Evolutionary conservation across 176 grass and related monocot genomes (phyloP).

Genomic region (Oryza rufipogon): DNA sequence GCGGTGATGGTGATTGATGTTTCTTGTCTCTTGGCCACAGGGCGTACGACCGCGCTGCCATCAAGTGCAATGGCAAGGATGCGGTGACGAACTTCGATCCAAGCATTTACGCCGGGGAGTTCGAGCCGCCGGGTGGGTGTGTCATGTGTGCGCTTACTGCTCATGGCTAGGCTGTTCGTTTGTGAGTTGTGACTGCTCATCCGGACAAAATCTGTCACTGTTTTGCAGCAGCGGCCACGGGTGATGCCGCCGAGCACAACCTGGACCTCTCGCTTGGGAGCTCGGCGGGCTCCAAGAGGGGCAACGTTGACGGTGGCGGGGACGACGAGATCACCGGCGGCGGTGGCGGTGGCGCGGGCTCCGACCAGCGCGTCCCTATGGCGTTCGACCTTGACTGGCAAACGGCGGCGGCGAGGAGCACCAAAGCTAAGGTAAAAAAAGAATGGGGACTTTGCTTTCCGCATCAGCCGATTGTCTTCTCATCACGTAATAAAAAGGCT

Average conservation of each 20-base stretch:
- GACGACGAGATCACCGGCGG: conserved; percentile 39
- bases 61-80: conserved; percentile 90
- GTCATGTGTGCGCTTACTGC: not conserved
- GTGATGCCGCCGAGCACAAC: conserved; percentile 62
- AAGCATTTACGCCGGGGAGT: conserved; percentile 72
- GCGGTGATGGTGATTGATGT: conserved; percentile 45
- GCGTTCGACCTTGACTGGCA: conserved; percentile 71
- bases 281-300: conserved; percentile 64
- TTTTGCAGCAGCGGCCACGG: not conserved
- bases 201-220: not conserved
- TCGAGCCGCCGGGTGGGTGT: conserved; percentile 42
- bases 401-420: conserved; percentile 50
- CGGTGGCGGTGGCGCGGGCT: not conserved
- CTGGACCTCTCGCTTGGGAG: conserved; percentile 87
- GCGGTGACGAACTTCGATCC: conserved; percentile 84
- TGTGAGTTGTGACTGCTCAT: not conserved
- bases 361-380: conserved; percentile 63
- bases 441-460: not conserved
- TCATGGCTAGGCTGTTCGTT: not conserved
- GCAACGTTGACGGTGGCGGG: conserved; percentile 38
- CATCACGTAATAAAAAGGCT: not conserved
- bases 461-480: not conserved
- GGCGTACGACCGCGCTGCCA: conserved; percentile 81
- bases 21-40: conserved; percentile 45
- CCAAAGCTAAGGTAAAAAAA: conserved; percentile 61